Evolutionary conservation across 2,329 filamentous ascomycete species (phyloP).

Genomic region (Curvularia hawaiiensis): DNA sequence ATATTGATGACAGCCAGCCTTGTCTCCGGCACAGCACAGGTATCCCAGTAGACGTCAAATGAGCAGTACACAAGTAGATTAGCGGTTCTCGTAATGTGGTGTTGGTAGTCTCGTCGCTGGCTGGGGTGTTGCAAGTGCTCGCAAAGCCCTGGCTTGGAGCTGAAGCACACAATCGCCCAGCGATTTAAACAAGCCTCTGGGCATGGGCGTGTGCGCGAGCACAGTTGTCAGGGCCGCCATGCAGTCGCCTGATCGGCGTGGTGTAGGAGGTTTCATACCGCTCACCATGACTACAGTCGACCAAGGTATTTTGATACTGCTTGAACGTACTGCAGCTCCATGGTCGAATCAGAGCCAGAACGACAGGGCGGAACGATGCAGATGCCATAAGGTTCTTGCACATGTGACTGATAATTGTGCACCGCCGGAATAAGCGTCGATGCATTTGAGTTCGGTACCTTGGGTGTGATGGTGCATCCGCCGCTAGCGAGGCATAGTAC

Average conservation of each 20-base stretch:
- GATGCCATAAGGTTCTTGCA: background rate
- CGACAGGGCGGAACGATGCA: background rate
- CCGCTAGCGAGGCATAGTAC: slow-evolving; percentile 20
- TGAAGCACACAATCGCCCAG: background rate
- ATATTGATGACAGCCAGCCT: slow-evolving; percentile 2
- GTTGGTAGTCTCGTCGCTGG: background rate
- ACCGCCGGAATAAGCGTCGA: slow-evolving; percentile 9
- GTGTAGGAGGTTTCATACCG: slow-evolving; percentile 13
- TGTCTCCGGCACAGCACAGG: background rate
- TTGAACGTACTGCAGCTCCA: background rate
- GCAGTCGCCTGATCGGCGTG: slow-evolving; percentile 7
- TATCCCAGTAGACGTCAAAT: background rate
- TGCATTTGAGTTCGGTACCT: slow-evolving; percentile 17
- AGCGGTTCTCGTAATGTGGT: background rate
- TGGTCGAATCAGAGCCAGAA: background rate
- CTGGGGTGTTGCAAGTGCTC: background rate
- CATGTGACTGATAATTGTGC: background rate
- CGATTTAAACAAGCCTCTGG: background rate
- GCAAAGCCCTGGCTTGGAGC: background rate
- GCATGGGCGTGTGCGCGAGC: slow-evolving; percentile 2
- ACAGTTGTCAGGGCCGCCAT: background rate
- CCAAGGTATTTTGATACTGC: background rate
- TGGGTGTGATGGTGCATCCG: slow-evolving; percentile 17
- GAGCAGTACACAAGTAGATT: background rate
- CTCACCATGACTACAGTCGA: slow-evolving; percentile 5